phyloP scores from a whole-genome alignment of 805 yeast species.

The Cephaloascus albidus region DNA sequence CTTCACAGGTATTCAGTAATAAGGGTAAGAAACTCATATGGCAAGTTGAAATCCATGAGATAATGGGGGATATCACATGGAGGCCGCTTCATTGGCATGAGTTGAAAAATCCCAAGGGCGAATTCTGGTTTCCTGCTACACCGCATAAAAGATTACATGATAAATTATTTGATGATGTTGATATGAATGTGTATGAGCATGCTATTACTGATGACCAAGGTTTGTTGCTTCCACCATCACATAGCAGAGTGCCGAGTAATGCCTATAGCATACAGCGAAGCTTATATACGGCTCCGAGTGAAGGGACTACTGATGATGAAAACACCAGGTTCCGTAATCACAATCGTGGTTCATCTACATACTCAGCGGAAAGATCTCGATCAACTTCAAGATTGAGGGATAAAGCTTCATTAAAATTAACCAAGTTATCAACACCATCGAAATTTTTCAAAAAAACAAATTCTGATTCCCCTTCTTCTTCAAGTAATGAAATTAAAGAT shows the following conservation, averaged over 20 bases:
- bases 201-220: background rate
- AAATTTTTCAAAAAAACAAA: background rate
- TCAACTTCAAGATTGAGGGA: background rate
- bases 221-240: background rate
- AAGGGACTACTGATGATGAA: background rate
- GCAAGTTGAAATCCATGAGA: constrained; percentile 58
- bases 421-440: background rate
- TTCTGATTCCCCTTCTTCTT: background rate
- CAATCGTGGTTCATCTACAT: background rate
- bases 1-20: constrained; percentile 53
- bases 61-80: constrained; percentile 50
- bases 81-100: constrained; percentile 46
- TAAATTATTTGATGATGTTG: constrained; percentile 11
- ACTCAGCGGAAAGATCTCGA: background rate
- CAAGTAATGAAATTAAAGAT: background rate
- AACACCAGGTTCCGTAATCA: background rate
- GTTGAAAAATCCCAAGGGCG: constrained; percentile 32
- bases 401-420: background rate
- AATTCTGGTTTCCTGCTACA: constrained; percentile 38
- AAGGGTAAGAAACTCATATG: constrained; percentile 41
- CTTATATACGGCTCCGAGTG: background rate
- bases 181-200: background rate
- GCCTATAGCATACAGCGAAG: too few relatives aligned
- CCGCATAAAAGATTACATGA: constrained; percentile 16
- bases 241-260: background rate